Evolutionary conservation across 352 stramenopile species (phyloP).

Genomic region (Saprolegnia diclina): DNA sequence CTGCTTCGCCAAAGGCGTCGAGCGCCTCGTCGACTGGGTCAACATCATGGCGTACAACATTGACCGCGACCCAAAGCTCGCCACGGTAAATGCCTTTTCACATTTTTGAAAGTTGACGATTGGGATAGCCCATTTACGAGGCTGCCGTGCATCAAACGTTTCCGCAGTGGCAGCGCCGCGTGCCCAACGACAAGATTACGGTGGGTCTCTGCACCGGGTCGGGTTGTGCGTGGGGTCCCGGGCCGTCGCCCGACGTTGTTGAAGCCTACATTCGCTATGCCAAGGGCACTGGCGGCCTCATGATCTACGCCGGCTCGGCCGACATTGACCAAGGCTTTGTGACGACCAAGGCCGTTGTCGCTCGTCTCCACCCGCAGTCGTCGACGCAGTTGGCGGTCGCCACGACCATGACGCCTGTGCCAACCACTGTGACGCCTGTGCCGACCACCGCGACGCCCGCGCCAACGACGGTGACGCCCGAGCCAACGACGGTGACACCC

Average conservation of each 20-base stretch:
- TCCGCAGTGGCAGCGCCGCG: constrained; percentile 24
- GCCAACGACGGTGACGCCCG: neutral
- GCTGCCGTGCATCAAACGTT: constrained; percentile 52
- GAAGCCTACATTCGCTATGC: constrained; percentile 43
- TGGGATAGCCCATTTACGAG: constrained; percentile 36
- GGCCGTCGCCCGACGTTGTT: constrained; percentile 47
- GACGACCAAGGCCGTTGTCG: constrained; percentile 7
- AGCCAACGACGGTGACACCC: neutral
- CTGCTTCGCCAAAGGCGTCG: constrained; percentile 51
- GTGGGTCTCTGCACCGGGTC: constrained; percentile 51
- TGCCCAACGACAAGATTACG: constrained; percentile 31
- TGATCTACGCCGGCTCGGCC: constrained; percentile 65
- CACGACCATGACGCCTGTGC: neutral
- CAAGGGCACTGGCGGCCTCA: constrained; percentile 51
- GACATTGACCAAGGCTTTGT: constrained; percentile 32
- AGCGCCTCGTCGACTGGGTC: constrained; percentile 68
- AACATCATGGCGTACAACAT: constrained; percentile 86
- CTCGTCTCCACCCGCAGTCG: neutral
- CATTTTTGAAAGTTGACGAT: neutral
- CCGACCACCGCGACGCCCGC: neutral
- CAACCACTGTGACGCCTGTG: neutral
- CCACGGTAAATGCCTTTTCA: constrained; percentile 27
- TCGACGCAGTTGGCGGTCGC: no score
- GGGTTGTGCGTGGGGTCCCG: constrained; percentile 59
- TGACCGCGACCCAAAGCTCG: constrained; percentile 36